Base-by-base conservation (phyloP, 345 rosid species). In the Linum lewisii region DNA sequence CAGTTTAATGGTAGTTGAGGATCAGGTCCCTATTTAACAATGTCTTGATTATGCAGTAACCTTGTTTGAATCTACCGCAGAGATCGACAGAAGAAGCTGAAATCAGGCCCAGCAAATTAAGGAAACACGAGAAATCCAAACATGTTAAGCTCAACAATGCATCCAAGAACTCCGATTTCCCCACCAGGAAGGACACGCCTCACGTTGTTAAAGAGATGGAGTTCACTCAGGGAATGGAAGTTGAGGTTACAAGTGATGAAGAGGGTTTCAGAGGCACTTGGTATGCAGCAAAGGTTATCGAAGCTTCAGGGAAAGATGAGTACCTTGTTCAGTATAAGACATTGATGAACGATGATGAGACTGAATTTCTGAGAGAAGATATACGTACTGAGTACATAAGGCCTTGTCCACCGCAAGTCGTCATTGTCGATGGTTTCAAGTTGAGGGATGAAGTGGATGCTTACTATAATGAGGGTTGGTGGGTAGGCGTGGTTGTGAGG, bases 261-360 rank as follows among this genome's bases (percentile, higher is more conserved):
- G 90, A 93, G 37, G 99, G 99, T 24, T 78, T 83, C 65, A 63
- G 81, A 70, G 95, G 89, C 72, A 88, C 97, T 63, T 84, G 94
- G 97, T 93, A 86, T 74, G 65, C 66, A 7, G 97, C 82, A 58
- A 82, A 75, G 65, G 60, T 85, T 58, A 72, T 81, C 21, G 74
- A 83, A 74, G 67, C 66, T 24, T 36, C 67, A 47, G 83, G 84
- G 38, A 65, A 62, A 16, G 77, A 64, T 52, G 82, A 68, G 78
- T 89, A 81, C 68, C 67, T 82, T 26, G 20, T 93, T 47, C 77
- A 87, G 71, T 87, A 87, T 25, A 66, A 84, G 36, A 68, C 55
- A 63, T 58, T 93, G 65, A 81, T 83, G 75, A 82, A 79, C 6
- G 95, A 87, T 19, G 92, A 87, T 22, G 90, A 80, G 63, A 77